Evolutionary conservation across 805 yeast genomes (phyloP).

Genomic region (Wickerhamiella azymoides): DNA sequence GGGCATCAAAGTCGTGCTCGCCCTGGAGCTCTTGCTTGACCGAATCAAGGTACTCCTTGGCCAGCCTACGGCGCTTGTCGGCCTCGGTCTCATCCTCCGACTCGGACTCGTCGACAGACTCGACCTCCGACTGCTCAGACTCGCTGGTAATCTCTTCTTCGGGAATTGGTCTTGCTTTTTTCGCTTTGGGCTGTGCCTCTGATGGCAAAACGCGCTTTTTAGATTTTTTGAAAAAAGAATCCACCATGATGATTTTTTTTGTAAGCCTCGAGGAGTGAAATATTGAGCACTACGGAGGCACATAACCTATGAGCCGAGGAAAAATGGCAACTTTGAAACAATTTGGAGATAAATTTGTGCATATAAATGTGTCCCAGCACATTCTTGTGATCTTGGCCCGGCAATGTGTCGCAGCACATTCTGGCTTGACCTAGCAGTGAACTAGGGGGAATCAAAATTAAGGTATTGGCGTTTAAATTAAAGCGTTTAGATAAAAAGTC

Average conservation of each 20-base stretch:
- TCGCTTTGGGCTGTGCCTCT: neutral
- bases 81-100: constrained; percentile 68
- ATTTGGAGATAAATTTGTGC: no score
- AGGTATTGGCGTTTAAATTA: no score
- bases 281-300: no score
- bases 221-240: constrained; percentile 14
- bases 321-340: no score
- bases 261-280: neutral
- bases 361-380: no score
- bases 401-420: no score
- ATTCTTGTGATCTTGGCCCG: no score
- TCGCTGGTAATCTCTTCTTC: constrained; percentile 13
- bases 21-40: constrained; percentile 40
- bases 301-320: no score
- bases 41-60: constrained; percentile 79
- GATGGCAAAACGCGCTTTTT: constrained; percentile 7
- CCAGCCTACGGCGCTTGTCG: constrained; percentile 85
- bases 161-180: constrained; percentile 5
- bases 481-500: neutral
- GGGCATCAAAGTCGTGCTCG: constrained; percentile 32
- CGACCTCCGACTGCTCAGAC: constrained; percentile 12
- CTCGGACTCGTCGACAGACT: constrained; percentile 48
- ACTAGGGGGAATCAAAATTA: no score
- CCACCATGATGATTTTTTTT: constrained; percentile 12
- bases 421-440: no score